phyloP scores from a whole-genome alignment of 2,329 filamentous ascomycete genomes.

The Geoglossum cookeanum region DNA sequence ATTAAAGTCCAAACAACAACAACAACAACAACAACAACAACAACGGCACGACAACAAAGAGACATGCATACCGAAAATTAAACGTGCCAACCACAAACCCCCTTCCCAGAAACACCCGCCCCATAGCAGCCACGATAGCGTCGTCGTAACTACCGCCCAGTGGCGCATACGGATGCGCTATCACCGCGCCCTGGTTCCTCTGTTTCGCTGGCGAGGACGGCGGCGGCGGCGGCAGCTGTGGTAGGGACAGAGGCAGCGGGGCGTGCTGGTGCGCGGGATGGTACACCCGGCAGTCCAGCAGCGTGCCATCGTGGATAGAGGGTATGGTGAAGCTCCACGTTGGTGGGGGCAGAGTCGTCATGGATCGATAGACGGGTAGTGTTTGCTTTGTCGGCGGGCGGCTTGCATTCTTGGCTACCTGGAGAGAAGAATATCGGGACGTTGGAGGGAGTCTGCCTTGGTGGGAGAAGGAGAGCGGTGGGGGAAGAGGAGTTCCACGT shows the following conservation, averaged over 20 bases:
- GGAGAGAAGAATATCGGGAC: not conserved
- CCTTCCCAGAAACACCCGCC: constrained; percentile 41
- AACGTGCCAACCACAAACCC: constrained; percentile 73
- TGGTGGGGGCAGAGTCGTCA: constrained; percentile 18
- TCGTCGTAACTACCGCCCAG: constrained; percentile 78
- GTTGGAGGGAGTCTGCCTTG: not conserved
- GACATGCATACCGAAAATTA: constrained; percentile 55
- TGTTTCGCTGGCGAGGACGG: not conserved
- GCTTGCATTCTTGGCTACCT: no score
- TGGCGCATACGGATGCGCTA: constrained; percentile 83
- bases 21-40: no score
- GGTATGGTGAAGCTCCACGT: constrained; percentile 47
- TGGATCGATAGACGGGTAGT: constrained; percentile 73
- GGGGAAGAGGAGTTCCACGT: no score
- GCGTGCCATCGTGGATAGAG: constrained; percentile 58
- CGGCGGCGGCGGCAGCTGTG: not conserved
- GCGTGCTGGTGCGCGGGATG: constrained; percentile 30
- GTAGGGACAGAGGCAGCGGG: constrained; percentile 12
- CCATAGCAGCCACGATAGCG: constrained; percentile 49
- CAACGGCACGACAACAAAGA: no score
- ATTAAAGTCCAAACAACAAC: no score
- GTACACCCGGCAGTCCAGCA: constrained; percentile 68
- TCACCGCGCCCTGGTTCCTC: constrained; percentile 34
- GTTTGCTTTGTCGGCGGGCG: not conserved
- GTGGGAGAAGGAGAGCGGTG: no score